phyloP scores from a whole-genome alignment of 2,329 filamentous ascomycete genomes.

The Fusarium miscanthi region DNA sequence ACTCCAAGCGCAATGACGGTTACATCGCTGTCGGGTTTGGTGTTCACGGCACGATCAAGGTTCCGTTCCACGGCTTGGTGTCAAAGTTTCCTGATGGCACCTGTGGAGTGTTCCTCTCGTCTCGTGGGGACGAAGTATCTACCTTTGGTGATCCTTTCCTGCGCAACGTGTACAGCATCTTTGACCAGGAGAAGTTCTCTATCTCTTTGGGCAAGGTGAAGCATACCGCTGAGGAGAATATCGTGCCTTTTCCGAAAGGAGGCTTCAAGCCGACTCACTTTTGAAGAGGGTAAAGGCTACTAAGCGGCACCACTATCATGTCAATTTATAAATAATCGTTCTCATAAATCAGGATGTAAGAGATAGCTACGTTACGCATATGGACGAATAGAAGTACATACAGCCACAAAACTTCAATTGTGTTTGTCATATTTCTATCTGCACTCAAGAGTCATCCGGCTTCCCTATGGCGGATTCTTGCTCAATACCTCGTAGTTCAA shows the following conservation, averaged over 20 bases:
- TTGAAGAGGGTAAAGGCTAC: background rate
- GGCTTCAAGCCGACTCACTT: background rate
- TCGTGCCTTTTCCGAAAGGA: background rate
- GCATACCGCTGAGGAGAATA: background rate
- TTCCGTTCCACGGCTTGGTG: background rate
- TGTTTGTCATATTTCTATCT: background rate
- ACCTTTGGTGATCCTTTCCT: conserved; percentile 9
- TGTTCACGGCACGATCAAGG: background rate
- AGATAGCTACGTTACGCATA: background rate
- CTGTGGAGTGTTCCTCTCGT: background rate
- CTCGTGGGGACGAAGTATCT: background rate
- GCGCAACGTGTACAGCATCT: conserved; percentile 6
- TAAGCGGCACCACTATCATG: no score
- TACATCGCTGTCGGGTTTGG: background rate
- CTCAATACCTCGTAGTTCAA: no score
- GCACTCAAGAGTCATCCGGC: background rate
- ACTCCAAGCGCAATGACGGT: background rate
- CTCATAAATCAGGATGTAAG: accelerated
- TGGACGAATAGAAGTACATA: background rate
- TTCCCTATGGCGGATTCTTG: background rate
- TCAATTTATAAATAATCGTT: background rate
- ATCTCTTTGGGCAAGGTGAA: conserved; percentile 1
- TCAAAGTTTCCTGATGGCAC: background rate
- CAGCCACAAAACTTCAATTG: background rate
- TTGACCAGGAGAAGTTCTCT: background rate